Evolutionary conservation across 2,329 filamentous ascomycete genomes (phyloP).

Genomic region (Cladosporium oxysporum): DNA sequence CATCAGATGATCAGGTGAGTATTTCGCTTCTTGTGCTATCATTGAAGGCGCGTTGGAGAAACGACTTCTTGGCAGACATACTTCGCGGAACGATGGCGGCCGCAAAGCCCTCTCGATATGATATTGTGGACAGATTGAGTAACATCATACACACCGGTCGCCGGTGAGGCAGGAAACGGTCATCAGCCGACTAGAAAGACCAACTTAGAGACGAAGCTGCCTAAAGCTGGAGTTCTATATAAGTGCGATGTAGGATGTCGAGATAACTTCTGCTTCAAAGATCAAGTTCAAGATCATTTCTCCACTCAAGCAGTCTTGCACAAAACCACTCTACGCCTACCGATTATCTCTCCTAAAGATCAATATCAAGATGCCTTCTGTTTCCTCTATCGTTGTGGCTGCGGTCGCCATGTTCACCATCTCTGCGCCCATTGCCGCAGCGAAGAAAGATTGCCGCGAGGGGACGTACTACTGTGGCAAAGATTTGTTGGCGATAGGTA

Average conservation of each 20-base stretch:
- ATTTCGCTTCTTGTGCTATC: background rate
- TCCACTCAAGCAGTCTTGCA: background rate
- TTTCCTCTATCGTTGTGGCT: background rate
- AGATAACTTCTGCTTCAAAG: background rate
- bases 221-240: background rate
- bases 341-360: background rate
- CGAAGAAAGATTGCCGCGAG: background rate
- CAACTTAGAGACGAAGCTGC: background rate
- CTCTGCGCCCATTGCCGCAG: background rate
- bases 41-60: background rate
- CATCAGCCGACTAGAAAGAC: background rate
- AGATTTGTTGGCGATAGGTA: background rate
- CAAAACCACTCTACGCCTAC: background rate
- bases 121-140: background rate
- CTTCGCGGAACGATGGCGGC: background rate
- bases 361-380: background rate
- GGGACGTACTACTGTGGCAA: background rate
- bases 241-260: background rate
- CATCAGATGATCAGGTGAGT: background rate
- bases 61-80: background rate
- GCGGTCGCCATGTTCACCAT: background rate
- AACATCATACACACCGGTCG: background rate
- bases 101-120: background rate
- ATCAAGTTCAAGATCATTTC: background rate
- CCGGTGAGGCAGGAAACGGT: background rate